Base-by-base conservation (phyloP, 495 filamentous ascomycete genomes). In the Alectoria sarmentosa region DNA sequence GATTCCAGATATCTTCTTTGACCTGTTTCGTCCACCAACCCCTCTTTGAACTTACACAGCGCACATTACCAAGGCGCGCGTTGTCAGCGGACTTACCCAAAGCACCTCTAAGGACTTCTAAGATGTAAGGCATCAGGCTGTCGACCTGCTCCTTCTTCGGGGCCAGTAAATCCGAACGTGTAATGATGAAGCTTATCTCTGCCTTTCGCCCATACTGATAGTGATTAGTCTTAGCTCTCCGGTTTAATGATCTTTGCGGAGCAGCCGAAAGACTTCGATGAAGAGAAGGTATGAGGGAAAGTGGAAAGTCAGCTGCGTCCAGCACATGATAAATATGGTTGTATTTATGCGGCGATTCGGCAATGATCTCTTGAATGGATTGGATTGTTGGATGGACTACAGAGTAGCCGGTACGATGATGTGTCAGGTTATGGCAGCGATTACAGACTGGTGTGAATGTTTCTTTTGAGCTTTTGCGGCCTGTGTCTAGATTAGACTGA, bases 291-390 rank as follows among this genome's bases (percentile, higher is more conserved):
- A 96, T 75, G 14, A 99, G 73, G 3, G 93, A 96, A 80, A 99
- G 86, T 28, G 94, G 94, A 67, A 99, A 96, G 72, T 99, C 94
- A 21, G 92, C 95, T 7, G 94, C 94, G 71, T 99, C 94, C n/a
- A 98, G 71, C n/a, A 99, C 81, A 73, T 97, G 92, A 73, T 97
- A 99, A 62, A 99, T 83, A 69, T 96, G 92, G 72, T 98, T 98
- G 67, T 87, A 78, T 70, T 87, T 90, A 73, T 94, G 83, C 1
- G 91, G 91, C 0, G 93, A 92, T 67, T 93, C 89, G 26, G 84
- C 79, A 32, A 99, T 86, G n/a, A 88, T 95, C 34, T 88, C 85
- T 36, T 83, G 80, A 36, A 99, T 85, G 1, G 90, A 85, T 28
- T 90, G 78, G 58, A 96, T 77, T 10, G 87, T 83, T 0, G 94